Percentiles rank a stretch among this genome's conserved stretches.
Evolutionary conservation across 2,329 filamentous ascomycete species (phyloP).

Genomic region (Ilyonectria robusta): DNA sequence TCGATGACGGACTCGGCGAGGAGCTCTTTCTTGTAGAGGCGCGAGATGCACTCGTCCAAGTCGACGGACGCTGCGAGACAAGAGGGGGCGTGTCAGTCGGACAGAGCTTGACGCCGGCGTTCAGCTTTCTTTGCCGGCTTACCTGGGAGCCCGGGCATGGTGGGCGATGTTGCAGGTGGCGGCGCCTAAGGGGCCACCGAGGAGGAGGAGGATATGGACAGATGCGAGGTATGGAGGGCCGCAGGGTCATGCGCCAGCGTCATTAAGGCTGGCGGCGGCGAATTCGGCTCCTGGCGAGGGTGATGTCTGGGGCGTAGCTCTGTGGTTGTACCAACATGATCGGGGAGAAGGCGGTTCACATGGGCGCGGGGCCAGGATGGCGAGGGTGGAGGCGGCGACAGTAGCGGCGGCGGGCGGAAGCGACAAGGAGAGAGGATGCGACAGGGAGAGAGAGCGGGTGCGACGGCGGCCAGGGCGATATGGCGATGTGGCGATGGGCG

Average conservation of each 20-base stretch:
- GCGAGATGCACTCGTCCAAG: slow-evolving; percentile 97
- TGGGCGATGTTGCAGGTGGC: slow-evolving; percentile 43
- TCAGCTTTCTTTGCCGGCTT: slow-evolving; percentile 46
- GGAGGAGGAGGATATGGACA: slow-evolving; percentile 25
- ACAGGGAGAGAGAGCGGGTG: background rate
- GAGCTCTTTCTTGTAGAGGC: slow-evolving; percentile 96
- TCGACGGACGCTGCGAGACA: slow-evolving; percentile 85
- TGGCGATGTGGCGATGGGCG: background rate
- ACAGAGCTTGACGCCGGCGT: slow-evolving; percentile 11
- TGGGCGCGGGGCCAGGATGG: slow-evolving; percentile 44
- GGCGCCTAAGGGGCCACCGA: slow-evolving; percentile 15
- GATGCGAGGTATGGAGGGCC: slow-evolving; percentile 27
- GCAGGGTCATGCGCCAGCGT: slow-evolving; percentile 58
- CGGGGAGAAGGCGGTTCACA: slow-evolving; percentile 51
- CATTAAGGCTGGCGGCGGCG: slow-evolving; percentile 53
- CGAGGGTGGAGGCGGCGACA: slow-evolving; percentile 26
- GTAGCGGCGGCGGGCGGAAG: slow-evolving; percentile 15
- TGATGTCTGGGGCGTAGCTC: slow-evolving; percentile 53
- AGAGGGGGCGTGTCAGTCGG: slow-evolving; percentile 31
- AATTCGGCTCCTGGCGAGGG: slow-evolving; percentile 54
- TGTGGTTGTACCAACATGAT: slow-evolving; percentile 60
- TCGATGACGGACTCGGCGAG: slow-evolving; percentile 98
- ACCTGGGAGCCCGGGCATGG: slow-evolving; percentile 72
- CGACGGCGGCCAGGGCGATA: background rate
- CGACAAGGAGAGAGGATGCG: background rate